These are phyloP conservation scores for Carex parvula DNA, from an alignment of 176 grass and related monocot species.

Conservation along the genomic window DNA sequence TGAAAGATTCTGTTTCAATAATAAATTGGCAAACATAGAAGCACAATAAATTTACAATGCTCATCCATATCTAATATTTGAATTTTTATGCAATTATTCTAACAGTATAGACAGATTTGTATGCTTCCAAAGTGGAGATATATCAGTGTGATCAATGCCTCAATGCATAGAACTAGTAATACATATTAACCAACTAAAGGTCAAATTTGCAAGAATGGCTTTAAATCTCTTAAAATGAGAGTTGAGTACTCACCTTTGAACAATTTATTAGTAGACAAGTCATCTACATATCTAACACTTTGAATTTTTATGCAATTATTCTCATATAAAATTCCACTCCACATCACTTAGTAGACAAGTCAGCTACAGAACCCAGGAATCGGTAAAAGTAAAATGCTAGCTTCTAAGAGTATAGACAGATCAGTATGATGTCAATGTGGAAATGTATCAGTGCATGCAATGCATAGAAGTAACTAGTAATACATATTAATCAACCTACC, in stretches of 20 bases:
- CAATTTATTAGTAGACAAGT: too few species aligned
- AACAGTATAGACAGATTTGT: too few species aligned
- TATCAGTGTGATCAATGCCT: too few species aligned
- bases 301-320: background rate
- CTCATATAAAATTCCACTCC: background rate
- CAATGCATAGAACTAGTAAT: too few species aligned
- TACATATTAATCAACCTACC: background rate
- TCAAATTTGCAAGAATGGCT: too few species aligned
- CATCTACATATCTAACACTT: background rate
- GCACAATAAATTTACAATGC: background rate
- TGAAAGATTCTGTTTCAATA: slow-evolving; percentile 33
- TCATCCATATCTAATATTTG: background rate
- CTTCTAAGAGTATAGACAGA: background rate
- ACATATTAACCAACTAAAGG: too few species aligned
- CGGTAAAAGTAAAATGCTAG: background rate
- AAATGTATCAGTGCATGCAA: background rate
- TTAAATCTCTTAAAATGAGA: too few species aligned
- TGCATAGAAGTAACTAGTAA: background rate
- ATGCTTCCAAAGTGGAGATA: too few species aligned
- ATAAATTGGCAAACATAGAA: background rate
- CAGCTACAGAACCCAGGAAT: background rate
- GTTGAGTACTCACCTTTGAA: too few species aligned
- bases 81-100: background rate
- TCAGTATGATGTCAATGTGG: background rate
- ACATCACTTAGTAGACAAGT: background rate